Conservation (phyloP, 2,329 filamentous ascomycete genomes). For the Aspergillus niger region DNA sequence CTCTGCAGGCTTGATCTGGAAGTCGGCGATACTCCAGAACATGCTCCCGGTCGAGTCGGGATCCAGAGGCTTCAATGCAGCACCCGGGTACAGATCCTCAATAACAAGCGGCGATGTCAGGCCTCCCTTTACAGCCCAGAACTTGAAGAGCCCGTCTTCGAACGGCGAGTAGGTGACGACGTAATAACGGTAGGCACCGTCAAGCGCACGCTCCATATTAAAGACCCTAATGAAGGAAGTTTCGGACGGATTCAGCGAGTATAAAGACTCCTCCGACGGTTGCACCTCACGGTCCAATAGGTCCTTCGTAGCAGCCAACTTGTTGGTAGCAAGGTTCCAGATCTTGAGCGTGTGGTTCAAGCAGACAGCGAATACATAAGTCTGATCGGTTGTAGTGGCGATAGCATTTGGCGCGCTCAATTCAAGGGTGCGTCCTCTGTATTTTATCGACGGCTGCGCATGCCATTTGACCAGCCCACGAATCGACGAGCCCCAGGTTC, state of each 20-base stretch:
- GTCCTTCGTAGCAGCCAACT: constrained; percentile 74
- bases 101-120: constrained; percentile 61
- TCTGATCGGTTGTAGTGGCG: constrained; percentile 48
- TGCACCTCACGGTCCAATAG: constrained; percentile 69
- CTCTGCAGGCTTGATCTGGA: constrained; percentile 60
- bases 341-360: constrained; percentile 86
- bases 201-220: constrained; percentile 53
- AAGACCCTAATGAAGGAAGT: constrained; percentile 74
- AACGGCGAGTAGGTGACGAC: constrained; percentile 86
- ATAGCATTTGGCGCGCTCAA: constrained; percentile 48
- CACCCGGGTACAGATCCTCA: constrained; percentile 69
- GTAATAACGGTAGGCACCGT: constrained; percentile 55
- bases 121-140: constrained; percentile 75
- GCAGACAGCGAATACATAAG: constrained; percentile 72
- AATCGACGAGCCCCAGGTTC: constrained; percentile 51
- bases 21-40: constrained; percentile 80
- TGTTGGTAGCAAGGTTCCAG: constrained; percentile 84
- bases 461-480: constrained; percentile 50
- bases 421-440: constrained; percentile 46
- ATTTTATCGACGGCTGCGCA: constrained; percentile 45
- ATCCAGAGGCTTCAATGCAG: constrained; percentile 65
- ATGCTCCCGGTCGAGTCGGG: constrained; percentile 65
- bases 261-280: constrained; percentile 69
- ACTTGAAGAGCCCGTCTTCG: constrained; percentile 87
- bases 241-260: constrained; percentile 77